Base-by-base conservation (phyloP, 768 basidiomycete species). In the Amanita fuliginea region DNA sequence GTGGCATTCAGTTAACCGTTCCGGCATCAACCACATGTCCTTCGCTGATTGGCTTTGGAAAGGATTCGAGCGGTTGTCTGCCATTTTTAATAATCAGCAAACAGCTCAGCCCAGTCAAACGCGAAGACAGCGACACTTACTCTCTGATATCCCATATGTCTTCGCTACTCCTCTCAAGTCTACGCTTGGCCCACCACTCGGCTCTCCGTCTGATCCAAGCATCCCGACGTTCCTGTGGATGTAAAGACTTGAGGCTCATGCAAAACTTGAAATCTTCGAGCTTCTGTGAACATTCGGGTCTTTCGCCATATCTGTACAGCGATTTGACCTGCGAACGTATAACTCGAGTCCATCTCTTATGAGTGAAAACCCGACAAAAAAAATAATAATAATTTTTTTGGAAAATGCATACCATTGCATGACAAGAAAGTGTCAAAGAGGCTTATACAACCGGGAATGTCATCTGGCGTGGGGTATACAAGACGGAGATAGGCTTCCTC, bases 201-300 rank as follows among this genome's bases (percentile, higher is more conserved):
- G 95, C 95, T 47, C 88, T 73, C 14, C 86, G 73, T 43, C 71
- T 74, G 50, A 98, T 81, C 94, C 93, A 99, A 3, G 79, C 78
- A 45, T 89, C 80, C 26, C 86, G 74, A 60, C 80, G 78, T 57
- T 82, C 77, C 49, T 93, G 91, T 13, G 81, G 80, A 46, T 83
- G 75, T 64, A 88, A 69, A 10, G 77, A 72, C 65, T 92, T 95
- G 53, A 86, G 68, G 53, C 81, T 83, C 70, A 95, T 70, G 67
- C 95, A 99, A 65, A 88, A 95, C 66, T 96, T 96, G 75, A 95
- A 94, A 58, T 95, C 93, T 51, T 90, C 83, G 60, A 83, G 74
- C 62, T 95, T 93, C 40, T 73, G 71, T 0, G 69, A 70, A 65
- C 94, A 97, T 48, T 80, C 76, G 0, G 77, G 70, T 49, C 80